These are phyloP conservation scores for Mallotus repandus DNA, from an alignment of 441 rosid species.

Conservation along the genomic window DNA sequence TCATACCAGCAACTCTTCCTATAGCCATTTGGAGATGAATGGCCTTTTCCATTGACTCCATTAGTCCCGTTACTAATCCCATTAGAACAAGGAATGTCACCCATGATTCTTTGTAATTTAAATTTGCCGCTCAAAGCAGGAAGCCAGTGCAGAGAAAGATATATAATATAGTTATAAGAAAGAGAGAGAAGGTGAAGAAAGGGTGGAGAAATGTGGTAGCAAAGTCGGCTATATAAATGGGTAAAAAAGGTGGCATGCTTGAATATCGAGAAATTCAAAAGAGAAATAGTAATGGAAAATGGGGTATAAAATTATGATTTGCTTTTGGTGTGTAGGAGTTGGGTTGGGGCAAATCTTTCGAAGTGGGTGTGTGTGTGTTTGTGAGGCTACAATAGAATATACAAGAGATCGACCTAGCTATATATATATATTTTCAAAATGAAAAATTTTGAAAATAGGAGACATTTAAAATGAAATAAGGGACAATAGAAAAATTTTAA, in stretches of 20 bases:
- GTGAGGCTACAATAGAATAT: neutral
- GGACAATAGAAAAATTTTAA: no score
- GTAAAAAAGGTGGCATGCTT: constrained; percentile 15
- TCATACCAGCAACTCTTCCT: constrained; percentile 73
- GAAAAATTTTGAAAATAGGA: no score
- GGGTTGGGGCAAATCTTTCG: constrained; percentile 31
- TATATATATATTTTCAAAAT: no score
- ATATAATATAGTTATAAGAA: no score
- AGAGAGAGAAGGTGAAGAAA: constrained; percentile 6
- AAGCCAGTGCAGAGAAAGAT: neutral
- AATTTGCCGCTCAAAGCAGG: neutral
- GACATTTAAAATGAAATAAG: no score
- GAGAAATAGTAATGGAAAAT: constrained; percentile 3
- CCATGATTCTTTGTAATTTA: constrained; percentile 27
- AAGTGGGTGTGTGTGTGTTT: constrained; percentile 10
- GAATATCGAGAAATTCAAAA: neutral
- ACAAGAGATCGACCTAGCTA: neutral
- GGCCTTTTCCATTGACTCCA: constrained; percentile 36
- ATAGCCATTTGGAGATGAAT: constrained; percentile 40
- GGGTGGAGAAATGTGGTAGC: constrained; percentile 10
- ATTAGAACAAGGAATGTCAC: constrained; percentile 45
- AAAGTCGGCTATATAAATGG: constrained; percentile 30
- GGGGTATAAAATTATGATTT: constrained; percentile 19
- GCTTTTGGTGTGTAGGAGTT: constrained; percentile 22
- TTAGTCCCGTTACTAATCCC: constrained; percentile 28